Conservation (phyloP, 2,329 filamentous ascomycete species). For the Cercospora nicotianae region DNA sequence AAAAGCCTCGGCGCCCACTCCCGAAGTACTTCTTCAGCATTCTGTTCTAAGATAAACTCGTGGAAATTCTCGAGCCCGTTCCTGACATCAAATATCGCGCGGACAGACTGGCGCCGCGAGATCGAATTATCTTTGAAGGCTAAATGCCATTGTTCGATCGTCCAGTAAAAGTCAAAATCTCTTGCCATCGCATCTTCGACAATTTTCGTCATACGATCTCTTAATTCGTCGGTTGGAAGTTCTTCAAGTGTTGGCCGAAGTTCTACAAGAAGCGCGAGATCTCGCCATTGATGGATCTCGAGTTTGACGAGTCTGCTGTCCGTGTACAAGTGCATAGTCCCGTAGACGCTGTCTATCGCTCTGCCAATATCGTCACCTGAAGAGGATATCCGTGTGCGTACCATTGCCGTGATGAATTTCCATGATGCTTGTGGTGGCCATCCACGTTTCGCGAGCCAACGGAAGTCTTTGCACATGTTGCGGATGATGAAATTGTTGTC, state of each 20-base stretch:
- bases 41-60: not conserved
- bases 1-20: not conserved
- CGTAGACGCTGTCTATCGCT: not conserved
- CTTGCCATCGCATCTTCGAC: not conserved
- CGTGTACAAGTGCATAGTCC: not conserved
- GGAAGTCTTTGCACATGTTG: not conserved
- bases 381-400: not conserved
- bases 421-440: conserved; percentile 1
- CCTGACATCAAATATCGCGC: not conserved
- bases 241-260: not conserved
- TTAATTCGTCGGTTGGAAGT: not conserved
- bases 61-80: not conserved
- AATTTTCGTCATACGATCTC: not conserved
- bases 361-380: not conserved
- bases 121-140: not conserved
- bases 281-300: not conserved
- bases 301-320: not conserved
- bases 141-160: not conserved
- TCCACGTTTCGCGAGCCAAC: not conserved
- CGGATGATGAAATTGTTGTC: conserved; percentile 5
- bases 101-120: not conserved
- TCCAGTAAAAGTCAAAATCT: not conserved
- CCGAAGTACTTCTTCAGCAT: not conserved
- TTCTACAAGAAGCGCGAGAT: not conserved
- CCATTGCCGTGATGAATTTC: not conserved